These are phyloP conservation scores for Luzula sylvatica DNA, from an alignment of 176 grass and related monocot genomes.

Conservation along the genomic window DNA sequence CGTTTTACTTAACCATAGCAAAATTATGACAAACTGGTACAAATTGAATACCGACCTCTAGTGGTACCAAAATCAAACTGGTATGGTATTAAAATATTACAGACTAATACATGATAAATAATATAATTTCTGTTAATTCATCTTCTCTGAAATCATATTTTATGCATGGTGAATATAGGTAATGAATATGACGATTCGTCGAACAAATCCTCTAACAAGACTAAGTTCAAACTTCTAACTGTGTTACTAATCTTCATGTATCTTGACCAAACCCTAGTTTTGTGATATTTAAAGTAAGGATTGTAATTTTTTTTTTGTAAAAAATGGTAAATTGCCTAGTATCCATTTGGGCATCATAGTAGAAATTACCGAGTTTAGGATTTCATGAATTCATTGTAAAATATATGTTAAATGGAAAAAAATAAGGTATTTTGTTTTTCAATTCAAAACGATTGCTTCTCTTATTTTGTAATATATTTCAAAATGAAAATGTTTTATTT, in stretches of 20 bases:
- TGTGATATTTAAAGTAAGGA: no score
- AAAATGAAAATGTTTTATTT: no score
- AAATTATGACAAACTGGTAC: slow-evolving; percentile 1
- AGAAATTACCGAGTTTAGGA: no score
- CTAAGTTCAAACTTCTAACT: slow-evolving; percentile 10
- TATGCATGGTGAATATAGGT: slow-evolving; percentile 19
- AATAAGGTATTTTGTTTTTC: no score
- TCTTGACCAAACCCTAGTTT: no score
- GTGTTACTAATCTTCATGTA: not conserved
- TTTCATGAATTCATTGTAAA: no score
- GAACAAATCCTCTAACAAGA: not conserved
- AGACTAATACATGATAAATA: not conserved
- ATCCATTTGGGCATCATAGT: no score
- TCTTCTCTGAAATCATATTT: not conserved
- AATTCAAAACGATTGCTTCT: no score
- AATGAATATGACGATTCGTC: slow-evolving; percentile 15
- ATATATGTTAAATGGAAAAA: no score
- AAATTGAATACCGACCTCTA: not conserved
- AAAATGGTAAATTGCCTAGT: no score
- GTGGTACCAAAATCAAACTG: not conserved
- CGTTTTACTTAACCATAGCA: not conserved
- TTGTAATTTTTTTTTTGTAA: no score
- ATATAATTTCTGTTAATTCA: slow-evolving; percentile 1
- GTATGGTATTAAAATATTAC: not conserved
- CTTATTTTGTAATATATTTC: no score